Percentiles rank a stretch among this genome's conserved stretches.
Conservation (phyloP, 1,139 yeast genomes). For the Yamadazyma spencermartinsiae region DNA sequence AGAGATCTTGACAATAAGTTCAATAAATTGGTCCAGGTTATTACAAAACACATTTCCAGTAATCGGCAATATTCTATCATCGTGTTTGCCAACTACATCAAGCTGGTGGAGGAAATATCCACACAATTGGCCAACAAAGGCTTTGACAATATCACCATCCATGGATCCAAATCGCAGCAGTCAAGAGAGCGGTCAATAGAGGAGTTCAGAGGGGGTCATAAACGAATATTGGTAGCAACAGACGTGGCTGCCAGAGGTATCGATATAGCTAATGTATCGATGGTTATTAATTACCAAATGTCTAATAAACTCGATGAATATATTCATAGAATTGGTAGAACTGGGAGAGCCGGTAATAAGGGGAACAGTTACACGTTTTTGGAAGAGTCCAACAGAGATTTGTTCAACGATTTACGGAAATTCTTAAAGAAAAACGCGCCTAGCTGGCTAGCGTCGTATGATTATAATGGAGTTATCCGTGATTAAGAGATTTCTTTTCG, state of each 20-base stretch:
- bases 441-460: constrained; percentile 47
- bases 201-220: constrained; percentile 60
- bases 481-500: background rate
- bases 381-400: constrained; percentile 55
- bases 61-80: constrained; percentile 53
- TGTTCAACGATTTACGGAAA: constrained; percentile 52
- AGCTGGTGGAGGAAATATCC: constrained; percentile 67
- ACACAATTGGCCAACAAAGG: constrained; percentile 47
- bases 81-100: constrained; percentile 77
- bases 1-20: constrained; percentile 27
- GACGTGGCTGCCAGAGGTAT: constrained; percentile 98
- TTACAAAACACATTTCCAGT: constrained; percentile 20
- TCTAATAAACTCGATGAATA: constrained; percentile 75
- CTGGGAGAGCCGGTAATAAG: constrained; percentile 87
- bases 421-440: constrained; percentile 54
- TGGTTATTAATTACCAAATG: constrained; percentile 88
- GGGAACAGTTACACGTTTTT: constrained; percentile 79
- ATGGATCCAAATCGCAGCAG: constrained; percentile 88
- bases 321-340: constrained; percentile 91
- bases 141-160: constrained; percentile 57
- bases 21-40: constrained; percentile 23
- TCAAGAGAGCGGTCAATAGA: constrained; percentile 78
- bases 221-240: constrained; percentile 79
- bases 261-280: constrained; percentile 80
- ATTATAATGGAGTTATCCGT: constrained; percentile 3